These are phyloP conservation scores for Vanrija sp. DNA, from an alignment of 1,284 basidiomycete species.

Conservation along the genomic window DNA sequence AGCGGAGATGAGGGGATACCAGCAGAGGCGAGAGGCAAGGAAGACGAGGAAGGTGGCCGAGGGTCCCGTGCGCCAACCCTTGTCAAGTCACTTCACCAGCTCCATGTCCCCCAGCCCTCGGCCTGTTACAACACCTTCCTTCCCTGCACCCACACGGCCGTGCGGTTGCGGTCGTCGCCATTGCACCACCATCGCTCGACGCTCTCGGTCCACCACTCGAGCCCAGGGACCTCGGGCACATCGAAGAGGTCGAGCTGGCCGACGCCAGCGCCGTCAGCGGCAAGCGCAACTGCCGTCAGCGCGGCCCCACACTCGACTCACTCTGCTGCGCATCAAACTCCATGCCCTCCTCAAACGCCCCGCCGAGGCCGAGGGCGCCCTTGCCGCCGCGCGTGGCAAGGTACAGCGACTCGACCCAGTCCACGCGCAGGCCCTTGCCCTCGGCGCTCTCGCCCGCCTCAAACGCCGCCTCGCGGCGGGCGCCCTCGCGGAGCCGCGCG, in stretches of 20 bases:
- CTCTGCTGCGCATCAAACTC: conserved; percentile 77
- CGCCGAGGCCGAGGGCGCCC: conserved; percentile 58
- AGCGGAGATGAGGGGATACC: too few relatives aligned
- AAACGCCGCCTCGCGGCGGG: conserved; percentile 42
- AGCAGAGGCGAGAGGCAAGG: too few relatives aligned
- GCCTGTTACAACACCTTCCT: conserved; percentile 4
- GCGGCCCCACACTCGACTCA: conserved; percentile 48
- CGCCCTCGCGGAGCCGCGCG: conserved; percentile 66
- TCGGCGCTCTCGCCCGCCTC: conserved; percentile 7
- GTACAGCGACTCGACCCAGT: conserved; percentile 74
- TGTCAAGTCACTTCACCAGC: too few relatives aligned
- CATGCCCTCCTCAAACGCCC: conserved; percentile 62
- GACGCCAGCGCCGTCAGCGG: conserved; percentile 53
- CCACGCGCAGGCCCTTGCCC: conserved; percentile 52
- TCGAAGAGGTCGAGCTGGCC: conserved; percentile 60
- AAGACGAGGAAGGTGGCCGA: too few relatives aligned
- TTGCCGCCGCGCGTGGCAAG: conserved; percentile 75
- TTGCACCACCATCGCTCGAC: conserved; percentile 85
- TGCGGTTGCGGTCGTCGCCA: conserved; percentile 65
- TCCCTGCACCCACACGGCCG: conserved; percentile 71
- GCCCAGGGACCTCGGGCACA: conserved; percentile 31
- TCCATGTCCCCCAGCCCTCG: too few relatives aligned
- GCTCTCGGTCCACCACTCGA: conserved; percentile 54
- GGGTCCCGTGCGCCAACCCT: too few relatives aligned
- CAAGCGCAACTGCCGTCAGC: conserved; percentile 20